Evolutionary conservation across 208 protist species (phyloP).

Genomic region (Acanthamoeba sp.): DNA sequence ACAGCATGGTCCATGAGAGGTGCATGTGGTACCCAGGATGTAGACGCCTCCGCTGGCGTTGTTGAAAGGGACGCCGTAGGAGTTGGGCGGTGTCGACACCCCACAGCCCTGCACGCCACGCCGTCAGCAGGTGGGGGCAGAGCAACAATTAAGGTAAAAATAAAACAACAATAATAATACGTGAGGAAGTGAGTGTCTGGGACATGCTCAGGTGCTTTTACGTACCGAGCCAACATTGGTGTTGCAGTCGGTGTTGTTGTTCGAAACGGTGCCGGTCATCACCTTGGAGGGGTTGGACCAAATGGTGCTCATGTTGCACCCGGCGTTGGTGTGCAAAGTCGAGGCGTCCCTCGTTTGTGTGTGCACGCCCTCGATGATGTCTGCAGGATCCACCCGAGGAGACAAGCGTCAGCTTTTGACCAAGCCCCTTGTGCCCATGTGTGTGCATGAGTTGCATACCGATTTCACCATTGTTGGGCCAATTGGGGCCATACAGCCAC

Average conservation of each 20-base stretch:
- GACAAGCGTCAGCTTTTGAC: neutral
- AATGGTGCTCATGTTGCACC: neutral
- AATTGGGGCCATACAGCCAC: slow-evolving; percentile 1
- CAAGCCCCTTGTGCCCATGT: neutral
- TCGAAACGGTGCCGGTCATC: slow-evolving; percentile 16
- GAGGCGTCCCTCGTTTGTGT: neutral
- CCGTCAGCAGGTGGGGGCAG: too few species aligned
- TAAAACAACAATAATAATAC: too few species aligned
- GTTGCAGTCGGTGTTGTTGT: too few species aligned
- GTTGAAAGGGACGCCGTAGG: neutral
- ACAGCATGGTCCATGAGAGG: too few species aligned
- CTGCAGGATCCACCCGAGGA: neutral
- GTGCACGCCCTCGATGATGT: slow-evolving; percentile 41
- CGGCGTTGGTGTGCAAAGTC: neutral
- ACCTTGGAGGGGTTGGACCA: neutral
- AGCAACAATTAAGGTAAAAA: too few species aligned
- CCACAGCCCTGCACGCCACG: neutral
- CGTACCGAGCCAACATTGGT: too few species aligned
- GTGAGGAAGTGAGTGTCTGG: too few species aligned
- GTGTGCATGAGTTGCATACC: too few species aligned
- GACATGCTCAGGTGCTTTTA: too few species aligned
- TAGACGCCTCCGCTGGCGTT: neutral
- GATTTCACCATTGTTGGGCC: neutral
- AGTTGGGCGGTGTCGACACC: neutral
- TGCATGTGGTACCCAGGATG: neutral